Evolutionary conservation across 148 eudicot species (phyloP), one percentile per base, ranked within the genome.

Genomic region (Heliosperma pusillum): DNA sequence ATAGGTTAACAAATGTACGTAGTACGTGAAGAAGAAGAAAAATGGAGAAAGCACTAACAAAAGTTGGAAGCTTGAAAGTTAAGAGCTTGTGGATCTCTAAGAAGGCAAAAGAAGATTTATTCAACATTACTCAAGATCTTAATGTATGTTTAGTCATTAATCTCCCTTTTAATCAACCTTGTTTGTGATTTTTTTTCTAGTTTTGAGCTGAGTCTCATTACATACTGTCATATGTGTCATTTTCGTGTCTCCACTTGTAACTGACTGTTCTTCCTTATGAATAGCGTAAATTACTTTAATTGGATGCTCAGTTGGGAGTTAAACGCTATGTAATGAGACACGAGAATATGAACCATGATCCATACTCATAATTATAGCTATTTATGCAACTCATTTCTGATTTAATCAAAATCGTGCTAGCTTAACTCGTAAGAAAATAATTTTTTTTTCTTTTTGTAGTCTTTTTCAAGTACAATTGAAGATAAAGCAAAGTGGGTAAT

Each of bases 31-130:
- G 44, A 29, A n/a, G 29, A 40, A 42, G 50, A n/a, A 22, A 27
- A 70, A 90, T 88, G 92, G 92, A 88, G 87, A 88, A 87, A 72
- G 90, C 89, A 45, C 40, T 87, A 66, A 75, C 81, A 55, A 87
- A 82, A 74, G 88, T 88, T 4, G 94, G 83, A 52, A 86, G 89
- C 80, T 40, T 87, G 42, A 89, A 89, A 78, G 84, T 86, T 47
- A 81, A 88, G 30, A 82, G 85, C 61, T 68, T 84, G 68, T 90
- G 87, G 92, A 90, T 86, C 22, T 83, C 96, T 66, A 87, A 83
- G 78, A 88, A 88, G 69, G 86, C 96, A 72, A 90, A 90, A 74
- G 76, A 85, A 78, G 96, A 90, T 72, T 78, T 90, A 79, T 84
- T 88, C 70, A 84, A 80, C 84, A 88, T 90, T 74, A 70, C 87